Conservation (phyloP, 2,329 filamentous ascomycete genomes). For the Ambrosiella beaveri region DNA sequence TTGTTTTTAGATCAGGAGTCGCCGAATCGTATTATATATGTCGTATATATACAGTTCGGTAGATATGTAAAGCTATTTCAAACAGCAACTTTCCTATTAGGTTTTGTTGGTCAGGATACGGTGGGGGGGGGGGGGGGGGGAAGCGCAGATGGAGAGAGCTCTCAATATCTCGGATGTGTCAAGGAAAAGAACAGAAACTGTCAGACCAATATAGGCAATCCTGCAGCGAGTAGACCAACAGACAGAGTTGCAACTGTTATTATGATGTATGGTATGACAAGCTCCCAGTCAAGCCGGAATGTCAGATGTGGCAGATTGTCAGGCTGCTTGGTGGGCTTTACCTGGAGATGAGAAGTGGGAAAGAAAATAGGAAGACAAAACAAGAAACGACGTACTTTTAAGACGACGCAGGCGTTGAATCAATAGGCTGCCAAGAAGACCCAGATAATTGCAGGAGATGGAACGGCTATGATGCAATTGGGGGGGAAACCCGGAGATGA, state of each 20-base stretch:
- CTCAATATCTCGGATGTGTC: no score
- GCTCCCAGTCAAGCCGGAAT: not conserved
- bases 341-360: not conserved
- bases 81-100: not conserved
- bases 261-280: no score
- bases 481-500: not conserved
- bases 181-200: no score
- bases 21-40: not conserved
- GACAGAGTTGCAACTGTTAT: no score
- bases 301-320: not conserved
- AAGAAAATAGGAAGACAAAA: not conserved
- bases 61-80: not conserved
- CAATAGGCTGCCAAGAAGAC: not conserved
- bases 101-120: not conserved
- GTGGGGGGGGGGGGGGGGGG: no score
- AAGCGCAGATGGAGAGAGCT: no score
- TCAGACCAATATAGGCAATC: no score
- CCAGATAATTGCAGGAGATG: not conserved
- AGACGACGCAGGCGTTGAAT: not conserved
- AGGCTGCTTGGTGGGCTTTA: not conserved
- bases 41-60: not conserved
- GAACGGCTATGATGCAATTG: no score
- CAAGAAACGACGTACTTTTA: not conserved
- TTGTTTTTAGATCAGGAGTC: constrained; percentile 18
- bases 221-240: no score